Conservation (phyloP, 1,284 basidiomycete genomes). For the Cutaneotrichosporon mucoides region DNA sequence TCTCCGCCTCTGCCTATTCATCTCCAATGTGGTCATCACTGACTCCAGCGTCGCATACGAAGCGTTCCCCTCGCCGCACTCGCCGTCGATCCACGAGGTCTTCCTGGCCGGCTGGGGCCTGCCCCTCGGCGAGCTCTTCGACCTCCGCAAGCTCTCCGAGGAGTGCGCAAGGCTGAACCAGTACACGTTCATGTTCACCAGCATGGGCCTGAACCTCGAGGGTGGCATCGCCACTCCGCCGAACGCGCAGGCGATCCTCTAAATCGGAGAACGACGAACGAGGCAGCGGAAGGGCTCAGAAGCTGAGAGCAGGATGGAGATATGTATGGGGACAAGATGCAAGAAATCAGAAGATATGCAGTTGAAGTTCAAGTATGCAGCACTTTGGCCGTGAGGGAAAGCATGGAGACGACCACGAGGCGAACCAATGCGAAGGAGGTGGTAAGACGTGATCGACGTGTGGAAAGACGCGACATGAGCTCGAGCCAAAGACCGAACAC, state of each 20-base stretch:
- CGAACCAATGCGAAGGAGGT: too few relatives aligned
- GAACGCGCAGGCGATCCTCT: conserved; percentile 48
- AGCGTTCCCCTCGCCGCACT: conserved; percentile 22
- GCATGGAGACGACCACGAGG: too few relatives aligned
- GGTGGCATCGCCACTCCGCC: conserved; percentile 51
- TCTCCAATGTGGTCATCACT: neutral
- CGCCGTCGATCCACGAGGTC: conserved; percentile 26
- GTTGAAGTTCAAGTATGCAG: too few relatives aligned
- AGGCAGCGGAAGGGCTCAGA: too few relatives aligned
- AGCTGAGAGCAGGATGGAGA: too few relatives aligned
- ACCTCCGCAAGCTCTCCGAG: conserved; percentile 45
- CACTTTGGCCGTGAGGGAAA: too few relatives aligned
- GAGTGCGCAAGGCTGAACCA: conserved; percentile 35
- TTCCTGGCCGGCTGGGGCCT: conserved; percentile 40
- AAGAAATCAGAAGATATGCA: too few relatives aligned
- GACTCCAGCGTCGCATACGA: conserved; percentile 31
- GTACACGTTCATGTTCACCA: conserved; percentile 50
- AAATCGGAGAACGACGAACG: neutral
- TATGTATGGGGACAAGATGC: too few relatives aligned
- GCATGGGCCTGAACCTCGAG: conserved; percentile 47
- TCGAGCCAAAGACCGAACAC: too few relatives aligned
- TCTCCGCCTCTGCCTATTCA: too few relatives aligned
- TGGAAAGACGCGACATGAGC: too few relatives aligned
- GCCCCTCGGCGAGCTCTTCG: conserved; percentile 51
- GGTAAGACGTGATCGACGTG: too few relatives aligned